Base-by-base conservation (phyloP, 2,329 filamentous ascomycete species). In the Dothistroma septosporum region DNA sequence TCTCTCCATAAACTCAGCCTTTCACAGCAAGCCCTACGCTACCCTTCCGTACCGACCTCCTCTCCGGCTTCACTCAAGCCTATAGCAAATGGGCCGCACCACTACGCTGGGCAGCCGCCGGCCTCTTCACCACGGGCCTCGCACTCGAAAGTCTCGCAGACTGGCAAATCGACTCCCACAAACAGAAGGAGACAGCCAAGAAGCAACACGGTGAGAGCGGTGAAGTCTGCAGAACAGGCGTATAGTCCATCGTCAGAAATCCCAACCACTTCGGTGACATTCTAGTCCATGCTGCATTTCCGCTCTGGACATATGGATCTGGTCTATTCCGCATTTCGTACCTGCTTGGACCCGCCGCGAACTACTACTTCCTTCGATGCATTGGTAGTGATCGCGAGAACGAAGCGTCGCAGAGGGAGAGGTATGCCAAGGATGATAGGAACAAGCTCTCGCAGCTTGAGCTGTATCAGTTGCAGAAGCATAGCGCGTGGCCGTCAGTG, bases 231-330 rank as follows among this genome's bases (percentile, higher is more conserved):
- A 78, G 80, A 14, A 77, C 82, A n/a, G 83, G 83, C 12, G 84
- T 87, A 32, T 86, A 83, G 82, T 83, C 82, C 65, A 78, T 86
- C 33, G 83, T 86, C 28, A 75, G 85, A 53, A 83, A 86, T 73
- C 84, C 84, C 0, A 86, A 86, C 74, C 86, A 86, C 68, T 79
- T 86, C n/a, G 84, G 84, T 1, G 84, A 86, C 59, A 77, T 80
- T 2, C 76, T 87, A 4, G 78, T 84, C 10, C 85, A 87, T 67
- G 67, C 83, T 52, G 85, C 84, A 0, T 86, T 86, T 76, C 81
- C 83, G 1, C 69, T 86, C 8, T 77, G 84, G 61, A 77, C 86
- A 2, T 83, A 82, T 69, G 78, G 81, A 19, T 80, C 79, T 10
- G 82, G 81, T 55, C 78, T 82, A 64, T 79, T 86, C 56, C 79